Percentiles rank a stretch among this genome's conserved stretches.
Conservation (phyloP, 1,284 basidiomycete genomes). For the Microbotryomycetes sp. region DNA sequence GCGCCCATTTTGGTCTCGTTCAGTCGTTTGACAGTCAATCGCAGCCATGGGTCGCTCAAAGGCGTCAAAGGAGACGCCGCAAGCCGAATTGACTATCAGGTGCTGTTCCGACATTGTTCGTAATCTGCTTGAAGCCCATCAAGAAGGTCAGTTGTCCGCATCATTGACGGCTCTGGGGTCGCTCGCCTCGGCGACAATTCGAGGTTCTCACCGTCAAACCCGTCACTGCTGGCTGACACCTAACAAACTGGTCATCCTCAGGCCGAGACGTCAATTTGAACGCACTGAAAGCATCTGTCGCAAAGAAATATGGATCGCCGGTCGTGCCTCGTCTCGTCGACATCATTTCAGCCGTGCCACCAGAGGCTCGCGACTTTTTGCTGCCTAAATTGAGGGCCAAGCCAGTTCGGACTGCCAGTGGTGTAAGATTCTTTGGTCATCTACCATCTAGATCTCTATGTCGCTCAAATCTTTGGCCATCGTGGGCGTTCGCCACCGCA, state of each 20-base stretch:
- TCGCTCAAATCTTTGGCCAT: not conserved
- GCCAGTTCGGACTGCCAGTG: slow-evolving; percentile 95
- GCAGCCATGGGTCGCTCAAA: not conserved
- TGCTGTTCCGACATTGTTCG: slow-evolving; percentile 92
- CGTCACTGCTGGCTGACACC: slow-evolving; percentile 45
- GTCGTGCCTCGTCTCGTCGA: slow-evolving; percentile 91
- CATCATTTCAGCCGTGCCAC: slow-evolving; percentile 96
- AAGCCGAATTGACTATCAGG: slow-evolving; percentile 82
- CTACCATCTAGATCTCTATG: not conserved
- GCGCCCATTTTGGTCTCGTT: too few species aligned
- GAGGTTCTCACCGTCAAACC: not conserved
- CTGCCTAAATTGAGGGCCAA: slow-evolving; percentile 87
- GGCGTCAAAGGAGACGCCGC: slow-evolving; percentile 38
- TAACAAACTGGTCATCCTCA: slow-evolving; percentile 37
- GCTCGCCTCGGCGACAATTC: too few species aligned
- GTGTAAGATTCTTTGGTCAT: slow-evolving; percentile 52
- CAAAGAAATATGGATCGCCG: slow-evolving; percentile 79
- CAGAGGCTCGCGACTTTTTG: slow-evolving; percentile 88
- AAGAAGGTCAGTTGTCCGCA: slow-evolving; percentile 47
- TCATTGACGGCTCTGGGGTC: too few species aligned
- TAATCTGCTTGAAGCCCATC: slow-evolving; percentile 84
- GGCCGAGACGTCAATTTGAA: slow-evolving; percentile 66
- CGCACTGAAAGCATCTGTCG: slow-evolving; percentile 74
- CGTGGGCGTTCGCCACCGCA: slow-evolving; percentile 40
- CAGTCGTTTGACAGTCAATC: not conserved